Evolutionary conservation across 805 yeast species (phyloP).

Genomic region (Kuraishia borneana): DNA sequence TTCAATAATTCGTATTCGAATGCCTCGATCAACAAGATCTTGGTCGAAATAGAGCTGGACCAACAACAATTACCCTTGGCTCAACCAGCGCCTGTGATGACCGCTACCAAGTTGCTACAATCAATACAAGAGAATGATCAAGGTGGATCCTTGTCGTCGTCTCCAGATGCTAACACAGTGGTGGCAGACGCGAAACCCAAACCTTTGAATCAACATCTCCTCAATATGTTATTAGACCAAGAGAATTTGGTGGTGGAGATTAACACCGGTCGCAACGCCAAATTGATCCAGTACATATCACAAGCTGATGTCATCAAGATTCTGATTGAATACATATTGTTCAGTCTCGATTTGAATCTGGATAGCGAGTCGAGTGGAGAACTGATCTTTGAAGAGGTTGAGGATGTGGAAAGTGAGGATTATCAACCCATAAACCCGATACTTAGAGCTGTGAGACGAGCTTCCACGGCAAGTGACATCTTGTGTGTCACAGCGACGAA

Average conservation of each 20-base stretch:
- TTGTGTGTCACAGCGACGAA: conserved; percentile 13
- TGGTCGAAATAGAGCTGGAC: conserved; percentile 24
- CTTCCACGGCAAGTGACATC: conserved; percentile 17
- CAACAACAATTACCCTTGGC: conserved; percentile 9
- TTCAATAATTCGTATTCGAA: conserved; percentile 24
- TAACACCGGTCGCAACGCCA: conserved; percentile 20
- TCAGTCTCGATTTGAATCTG: conserved; percentile 11
- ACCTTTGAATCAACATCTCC: conserved; percentile 13
- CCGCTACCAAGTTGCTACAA: conserved; percentile 16
- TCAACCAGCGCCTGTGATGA: conserved; percentile 1
- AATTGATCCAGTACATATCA: conserved; percentile 19
- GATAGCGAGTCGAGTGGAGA: neutral
- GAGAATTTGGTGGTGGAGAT: conserved; percentile 23
- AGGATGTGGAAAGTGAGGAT: neutral
- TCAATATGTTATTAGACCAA: conserved; percentile 23
- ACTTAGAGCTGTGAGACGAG: conserved; percentile 14
- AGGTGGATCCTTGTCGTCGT: neutral
- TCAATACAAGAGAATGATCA: conserved; percentile 20
- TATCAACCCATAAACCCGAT: neutral
- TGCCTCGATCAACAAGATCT: conserved; percentile 22
- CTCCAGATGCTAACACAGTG: neutral
- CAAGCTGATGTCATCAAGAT: conserved; percentile 18
- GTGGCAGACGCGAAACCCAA: conserved; percentile 1
- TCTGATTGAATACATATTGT: conserved; percentile 17
- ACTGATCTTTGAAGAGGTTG: neutral